Conservation (phyloP, 1,139 yeast genomes). For the Pichia sp. region DNA sequence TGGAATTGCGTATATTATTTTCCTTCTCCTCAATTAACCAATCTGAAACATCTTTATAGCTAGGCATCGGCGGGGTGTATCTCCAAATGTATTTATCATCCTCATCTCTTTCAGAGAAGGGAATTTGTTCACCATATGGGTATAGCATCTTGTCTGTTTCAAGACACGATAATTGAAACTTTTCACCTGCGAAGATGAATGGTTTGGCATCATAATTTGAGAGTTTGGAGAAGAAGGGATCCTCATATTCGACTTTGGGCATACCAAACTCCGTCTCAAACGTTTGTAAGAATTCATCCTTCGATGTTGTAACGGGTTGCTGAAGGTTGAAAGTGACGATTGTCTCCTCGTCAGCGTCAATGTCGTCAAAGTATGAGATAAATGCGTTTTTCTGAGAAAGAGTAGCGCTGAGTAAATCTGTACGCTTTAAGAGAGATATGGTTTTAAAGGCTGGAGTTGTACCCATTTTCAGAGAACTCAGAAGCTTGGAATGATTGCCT, state of each 20-base stretch:
- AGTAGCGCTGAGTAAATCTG: background rate
- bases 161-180: conserved; percentile 35
- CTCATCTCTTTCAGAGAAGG: background rate
- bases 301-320: conserved; percentile 17
- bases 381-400: background rate
- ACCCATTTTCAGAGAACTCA: too few species aligned
- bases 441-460: too few species aligned
- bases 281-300: conserved; percentile 16
- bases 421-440: too few species aligned
- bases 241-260: conserved; percentile 47
- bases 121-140: background rate
- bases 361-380: conserved; percentile 1
- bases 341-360: background rate
- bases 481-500: too few species aligned
- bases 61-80: conserved; percentile 36
- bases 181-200: conserved; percentile 59
- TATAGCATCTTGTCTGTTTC: conserved; percentile 17
- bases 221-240: conserved; percentile 54
- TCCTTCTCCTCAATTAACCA: conserved; percentile 25
- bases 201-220: conserved; percentile 49
- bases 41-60: conserved; percentile 27
- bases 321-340: conserved; percentile 4
- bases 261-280: conserved; percentile 31
- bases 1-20: background rate
- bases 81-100: conserved; percentile 27